Evolutionary conservation across 306 rosid species (phyloP), one percentile per base, ranked within the genome.

Genomic region (Prunus salicina): DNA sequence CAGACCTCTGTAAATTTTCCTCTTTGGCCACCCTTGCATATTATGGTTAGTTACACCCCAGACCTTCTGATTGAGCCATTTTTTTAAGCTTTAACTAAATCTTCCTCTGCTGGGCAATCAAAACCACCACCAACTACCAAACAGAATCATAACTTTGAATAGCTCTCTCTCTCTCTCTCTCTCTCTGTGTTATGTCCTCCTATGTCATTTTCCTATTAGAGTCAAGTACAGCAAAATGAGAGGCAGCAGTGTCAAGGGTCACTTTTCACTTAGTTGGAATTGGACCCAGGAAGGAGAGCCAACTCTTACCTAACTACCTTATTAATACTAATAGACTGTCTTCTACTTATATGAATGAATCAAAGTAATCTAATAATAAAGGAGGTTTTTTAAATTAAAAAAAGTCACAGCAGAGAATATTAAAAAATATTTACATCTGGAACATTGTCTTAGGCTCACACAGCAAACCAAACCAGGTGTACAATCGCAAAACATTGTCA

Each of bases 241-340:
- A n/a, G 65, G 19, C 65, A 22, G 53, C 64, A n/a, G n/a, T n/a
- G 38, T 7, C 45, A 55, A 19, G 34, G 66, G 64, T 71, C 63
- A 51, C 47, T 10, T n/a, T 20, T 56, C 76, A 55, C 41, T 56
- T 56, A 4, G 66, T 56, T 72, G 22, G 34, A 14, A 24, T 1
- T 22, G 43, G 12, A 20, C 43, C 67, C 13, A 12, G 32, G 13
- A 47, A 47, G 52, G 34, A 62, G n/a, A 12, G 52, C 79, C 50
- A 34, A 8, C 3, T 19, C 28, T 16, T 16, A 67, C 56, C 67
- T 24, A 56, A 6, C 49, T 0, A 8, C 20, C 68, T 67, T 68
- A 47, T n/a, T 46, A 27, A 68, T 68, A 5, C 56, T 46, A 27
- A 68, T 46, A 5, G 66, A 66, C 65, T 65, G 72, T n/a, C 72